Base-by-base conservation (phyloP, 306 rosid species). In the Prunus mongolica region DNA sequence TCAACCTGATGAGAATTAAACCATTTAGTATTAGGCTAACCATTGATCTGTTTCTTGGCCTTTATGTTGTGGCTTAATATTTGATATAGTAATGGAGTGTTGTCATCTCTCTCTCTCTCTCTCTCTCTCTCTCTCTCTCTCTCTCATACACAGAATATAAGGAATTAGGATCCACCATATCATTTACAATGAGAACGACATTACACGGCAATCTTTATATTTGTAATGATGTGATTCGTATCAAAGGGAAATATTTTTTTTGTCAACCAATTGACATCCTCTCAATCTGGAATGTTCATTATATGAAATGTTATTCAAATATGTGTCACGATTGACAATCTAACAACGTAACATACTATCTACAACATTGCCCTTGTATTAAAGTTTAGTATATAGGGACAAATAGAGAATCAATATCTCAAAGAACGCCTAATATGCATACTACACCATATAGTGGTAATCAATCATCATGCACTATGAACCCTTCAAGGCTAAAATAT, bases 1-100 rank as follows among this genome's bases (percentile, higher is more conserved):
- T 71, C 67, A 76, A 68, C 61, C 38, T 50, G 67, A 46, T 67
- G 66, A 57, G 41, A 27, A 63, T 63, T 57, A 56, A 71, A 72
- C 70, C 69, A 30, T 57, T 72, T 65, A 45, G 71, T 68, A 41
- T 49, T 78, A 82, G 74, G 79, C 73, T 82, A 65, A 78, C 79
- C 71, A 30, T 63, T 69, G 73, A 82, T 74, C 69, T 62, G 38
- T 73, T 76, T 63, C 54, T 20, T 25, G 52, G 67, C 44, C 71
- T 77, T 81, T 56, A 22, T 66, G 67, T 38, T 72, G 61, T 69
- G 67, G 66, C 41, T 63, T 62, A 28, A 27, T 68, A 60, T 65
- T 25, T 19, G 61, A 16, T 74, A 50, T 14, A 28, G 62, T 56
- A 24, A 50, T 25, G 32, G 41, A 72, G 73, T 66, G 32, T 32